Evolutionary conservation across 306 rosid species (phyloP).

Genomic region (Cicer arietinum): DNA sequence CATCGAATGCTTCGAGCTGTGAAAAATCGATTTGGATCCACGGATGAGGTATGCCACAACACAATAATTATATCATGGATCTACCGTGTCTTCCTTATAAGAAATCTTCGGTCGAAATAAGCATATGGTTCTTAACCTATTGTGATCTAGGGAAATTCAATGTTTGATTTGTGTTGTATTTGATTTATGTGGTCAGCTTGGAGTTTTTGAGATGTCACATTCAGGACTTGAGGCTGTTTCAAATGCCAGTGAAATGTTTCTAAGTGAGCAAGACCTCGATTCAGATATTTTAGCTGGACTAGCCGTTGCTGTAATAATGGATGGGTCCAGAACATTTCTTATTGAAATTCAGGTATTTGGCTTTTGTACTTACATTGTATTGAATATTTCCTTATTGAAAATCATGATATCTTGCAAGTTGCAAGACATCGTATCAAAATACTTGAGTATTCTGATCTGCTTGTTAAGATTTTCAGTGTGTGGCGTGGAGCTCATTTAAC

Average conservation of each 20-base stretch:
- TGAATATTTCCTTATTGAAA: background rate
- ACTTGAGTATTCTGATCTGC: background rate
- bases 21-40: conserved; percentile 94
- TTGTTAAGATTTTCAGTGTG: background rate
- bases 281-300: conserved; percentile 81
- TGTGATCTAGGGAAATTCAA: conserved; percentile 1
- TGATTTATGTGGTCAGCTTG: conserved; percentile 67
- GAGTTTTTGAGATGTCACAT: conserved; percentile 90
- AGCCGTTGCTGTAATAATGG: conserved; percentile 94
- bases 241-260: conserved; percentile 83
- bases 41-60: conserved; percentile 75
- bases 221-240: conserved; percentile 73
- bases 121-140: background rate
- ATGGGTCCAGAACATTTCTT: conserved; percentile 89
- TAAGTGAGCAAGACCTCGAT: conserved; percentile 71
- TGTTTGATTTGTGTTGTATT: conserved; percentile 29
- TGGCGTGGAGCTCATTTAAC: background rate
- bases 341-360: conserved; percentile 86
- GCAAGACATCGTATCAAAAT: background rate
- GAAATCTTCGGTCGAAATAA: too few relatives aligned
- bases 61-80: conserved; percentile 1
- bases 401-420: background rate
- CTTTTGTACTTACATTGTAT: background rate
- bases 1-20: conserved; percentile 93
- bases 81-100: conserved; percentile 25